phyloP scores from a whole-genome alignment of 2,329 filamentous ascomycete species.

The Penicillium sp. region DNA sequence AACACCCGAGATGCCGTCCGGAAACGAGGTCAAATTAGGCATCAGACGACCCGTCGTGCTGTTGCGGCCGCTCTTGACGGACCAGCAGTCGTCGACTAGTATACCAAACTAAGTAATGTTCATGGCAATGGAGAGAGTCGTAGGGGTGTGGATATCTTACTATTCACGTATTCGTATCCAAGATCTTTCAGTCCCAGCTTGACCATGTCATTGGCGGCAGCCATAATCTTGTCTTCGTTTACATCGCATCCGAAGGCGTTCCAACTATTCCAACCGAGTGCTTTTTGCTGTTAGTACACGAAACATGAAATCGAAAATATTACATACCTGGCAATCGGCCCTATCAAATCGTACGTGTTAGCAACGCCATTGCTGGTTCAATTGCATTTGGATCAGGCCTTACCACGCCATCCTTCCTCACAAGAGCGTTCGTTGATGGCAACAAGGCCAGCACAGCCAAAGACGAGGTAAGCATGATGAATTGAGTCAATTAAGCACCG shows the following conservation, averaged over 20 bases:
- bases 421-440: slow-evolving; percentile 22
- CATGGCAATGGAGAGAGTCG: background rate
- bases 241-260: slow-evolving; percentile 52
- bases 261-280: slow-evolving; percentile 48
- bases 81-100: slow-evolving; percentile 62
- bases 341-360: slow-evolving; percentile 9
- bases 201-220: slow-evolving; percentile 47
- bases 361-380: background rate
- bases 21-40: slow-evolving; percentile 54
- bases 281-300: background rate
- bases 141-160: slow-evolving; percentile 11
- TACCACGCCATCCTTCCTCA: slow-evolving; percentile 30
- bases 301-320: no score
- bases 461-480: slow-evolving; percentile 8
- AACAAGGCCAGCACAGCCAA: slow-evolving; percentile 19
- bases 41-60: slow-evolving; percentile 45
- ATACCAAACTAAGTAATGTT: background rate
- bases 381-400: background rate
- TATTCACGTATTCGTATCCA: slow-evolving; percentile 51
- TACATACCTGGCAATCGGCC: slow-evolving; percentile 21
- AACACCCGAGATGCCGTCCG: slow-evolving; percentile 55
- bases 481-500: background rate
- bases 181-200: slow-evolving; percentile 48
- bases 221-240: slow-evolving; percentile 46
- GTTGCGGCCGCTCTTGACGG: slow-evolving; percentile 45